Percentiles rank a stretch among this genome's conserved stretches.
Conservation (phyloP, 2,329 filamentous ascomycete species). For the Aureobasidium sp. region DNA sequence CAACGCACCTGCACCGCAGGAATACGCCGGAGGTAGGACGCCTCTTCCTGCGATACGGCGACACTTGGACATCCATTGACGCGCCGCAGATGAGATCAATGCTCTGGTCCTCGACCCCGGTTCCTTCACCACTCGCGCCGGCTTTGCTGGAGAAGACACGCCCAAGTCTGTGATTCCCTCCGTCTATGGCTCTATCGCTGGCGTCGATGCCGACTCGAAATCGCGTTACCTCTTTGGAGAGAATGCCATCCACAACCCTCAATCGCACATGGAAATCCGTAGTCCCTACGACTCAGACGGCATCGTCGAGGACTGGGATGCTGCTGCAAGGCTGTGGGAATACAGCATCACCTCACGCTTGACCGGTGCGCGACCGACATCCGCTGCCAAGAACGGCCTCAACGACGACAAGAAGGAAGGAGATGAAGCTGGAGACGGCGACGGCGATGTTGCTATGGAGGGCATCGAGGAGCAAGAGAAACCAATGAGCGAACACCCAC, state of each 20-base stretch:
- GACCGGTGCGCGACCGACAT: conserved; percentile 65
- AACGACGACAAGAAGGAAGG: conserved; percentile 57
- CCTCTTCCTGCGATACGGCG: not conserved
- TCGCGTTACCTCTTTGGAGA: conserved; percentile 73
- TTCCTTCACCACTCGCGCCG: conserved; percentile 83
- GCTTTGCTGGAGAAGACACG: conserved; percentile 95
- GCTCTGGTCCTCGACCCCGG: conserved; percentile 95
- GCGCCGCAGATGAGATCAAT: conserved; percentile 77
- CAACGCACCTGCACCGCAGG: conserved; percentile 32
- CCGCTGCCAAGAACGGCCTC: conserved; percentile 68
- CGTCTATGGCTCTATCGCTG: conserved; percentile 62
- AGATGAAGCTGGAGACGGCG: conserved; percentile 33
- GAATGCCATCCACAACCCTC: conserved; percentile 74
- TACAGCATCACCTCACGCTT: conserved; percentile 83
- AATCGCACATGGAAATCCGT: conserved; percentile 69
- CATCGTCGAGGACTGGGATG: conserved; percentile 94
- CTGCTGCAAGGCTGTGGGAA: conserved; percentile 83
- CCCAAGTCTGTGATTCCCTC: conserved; percentile 90
- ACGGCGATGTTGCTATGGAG: conserved; percentile 55
- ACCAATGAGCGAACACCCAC: conserved; percentile 77
- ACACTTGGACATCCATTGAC: not conserved
- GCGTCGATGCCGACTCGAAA: conserved; percentile 45
- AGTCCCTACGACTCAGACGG: conserved; percentile 90
- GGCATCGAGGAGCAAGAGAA: conserved; percentile 59
- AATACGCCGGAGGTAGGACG: conserved; percentile 40